Conservation (phyloP, 768 basidiomycete species). For the Amanita inopinata region DNA sequence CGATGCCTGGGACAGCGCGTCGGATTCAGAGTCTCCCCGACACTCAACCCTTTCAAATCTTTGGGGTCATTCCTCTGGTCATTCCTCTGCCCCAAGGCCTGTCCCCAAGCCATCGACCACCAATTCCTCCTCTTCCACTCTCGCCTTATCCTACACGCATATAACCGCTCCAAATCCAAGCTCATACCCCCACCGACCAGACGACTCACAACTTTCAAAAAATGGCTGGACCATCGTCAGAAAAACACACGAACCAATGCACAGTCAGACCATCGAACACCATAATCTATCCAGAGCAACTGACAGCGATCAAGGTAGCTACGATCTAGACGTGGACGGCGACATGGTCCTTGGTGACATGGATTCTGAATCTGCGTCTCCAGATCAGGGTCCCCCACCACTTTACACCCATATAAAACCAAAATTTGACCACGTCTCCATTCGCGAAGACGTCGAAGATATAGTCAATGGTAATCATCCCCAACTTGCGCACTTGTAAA, state of each 20-base stretch:
- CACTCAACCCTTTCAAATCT: slow-evolving; percentile 40
- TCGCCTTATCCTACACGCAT: slow-evolving; percentile 78
- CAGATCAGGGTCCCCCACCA: slow-evolving; percentile 18
- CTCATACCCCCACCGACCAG: slow-evolving; percentile 57
- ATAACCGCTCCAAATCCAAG: slow-evolving; percentile 63
- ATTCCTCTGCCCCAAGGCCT: slow-evolving; percentile 45
- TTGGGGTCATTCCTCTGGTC: slow-evolving; percentile 36
- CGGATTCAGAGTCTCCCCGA: slow-evolving; percentile 65
- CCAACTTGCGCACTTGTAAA: too few relatives aligned
- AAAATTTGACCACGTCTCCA: slow-evolving; percentile 34
- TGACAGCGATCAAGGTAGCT: slow-evolving; percentile 21
- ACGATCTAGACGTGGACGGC: slow-evolving; percentile 60
- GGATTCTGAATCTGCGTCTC: slow-evolving; percentile 40
- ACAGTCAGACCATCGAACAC: slow-evolving; percentile 14
- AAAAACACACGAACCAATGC: slow-evolving; percentile 22
- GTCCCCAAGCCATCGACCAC: slow-evolving; percentile 36
- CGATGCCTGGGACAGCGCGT: slow-evolving; percentile 79
- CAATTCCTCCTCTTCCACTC: slow-evolving; percentile 49
- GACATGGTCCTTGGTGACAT: slow-evolving; percentile 74
- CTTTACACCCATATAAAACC: slow-evolving; percentile 25
- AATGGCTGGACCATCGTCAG: slow-evolving; percentile 75
- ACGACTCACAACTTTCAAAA: slow-evolving; percentile 33
- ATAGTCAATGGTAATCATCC: slow-evolving; percentile 65
- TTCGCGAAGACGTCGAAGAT: slow-evolving; percentile 63
- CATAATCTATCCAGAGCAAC: slow-evolving; percentile 14